These are phyloP conservation scores for Verbena officinalis DNA, from an alignment of 257 asterid species.

Conservation along the genomic window DNA sequence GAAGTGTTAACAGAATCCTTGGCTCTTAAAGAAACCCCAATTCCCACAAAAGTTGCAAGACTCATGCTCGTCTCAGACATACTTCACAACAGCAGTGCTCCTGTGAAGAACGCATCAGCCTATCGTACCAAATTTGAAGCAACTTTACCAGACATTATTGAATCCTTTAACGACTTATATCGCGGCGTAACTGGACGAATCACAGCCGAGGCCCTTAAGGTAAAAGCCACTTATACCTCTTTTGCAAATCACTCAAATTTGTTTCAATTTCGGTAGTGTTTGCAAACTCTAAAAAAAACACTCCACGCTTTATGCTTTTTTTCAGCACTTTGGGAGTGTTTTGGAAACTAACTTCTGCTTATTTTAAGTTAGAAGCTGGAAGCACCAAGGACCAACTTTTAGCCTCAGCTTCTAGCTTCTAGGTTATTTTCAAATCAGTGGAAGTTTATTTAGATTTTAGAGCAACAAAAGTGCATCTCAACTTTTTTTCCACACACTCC, in stretches of 20 bases:
- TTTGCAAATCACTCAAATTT: not conserved
- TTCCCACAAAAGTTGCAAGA: conserved; percentile 97
- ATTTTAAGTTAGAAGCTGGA: too few relatives aligned
- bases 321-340: too few relatives aligned
- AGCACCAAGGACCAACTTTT: too few relatives aligned
- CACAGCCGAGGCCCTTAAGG: conserved; percentile 97
- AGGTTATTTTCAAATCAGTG: too few relatives aligned
- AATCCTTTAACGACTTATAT: conserved; percentile 92
- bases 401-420: too few relatives aligned
- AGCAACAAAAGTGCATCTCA: too few relatives aligned
- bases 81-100: conserved; percentile 96
- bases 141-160: conserved; percentile 81
- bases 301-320: too few relatives aligned
- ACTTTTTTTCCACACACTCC: too few relatives aligned
- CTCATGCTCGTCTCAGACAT: conserved; percentile 99
- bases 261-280: conserved; percentile 24
- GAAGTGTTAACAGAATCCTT: conserved; percentile 97
- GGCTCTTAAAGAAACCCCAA: conserved; percentile 95
- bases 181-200: conserved; percentile 93
- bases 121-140: conserved; percentile 94
- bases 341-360: too few relatives aligned
- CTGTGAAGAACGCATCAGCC: conserved; percentile 95
- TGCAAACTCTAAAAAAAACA: too few relatives aligned
- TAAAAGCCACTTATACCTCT: conserved; percentile 28
- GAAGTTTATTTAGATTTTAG: too few relatives aligned